phyloP scores from a whole-genome alignment of 495 filamentous ascomycete genomes.

The Cetradonia linearis region DNA sequence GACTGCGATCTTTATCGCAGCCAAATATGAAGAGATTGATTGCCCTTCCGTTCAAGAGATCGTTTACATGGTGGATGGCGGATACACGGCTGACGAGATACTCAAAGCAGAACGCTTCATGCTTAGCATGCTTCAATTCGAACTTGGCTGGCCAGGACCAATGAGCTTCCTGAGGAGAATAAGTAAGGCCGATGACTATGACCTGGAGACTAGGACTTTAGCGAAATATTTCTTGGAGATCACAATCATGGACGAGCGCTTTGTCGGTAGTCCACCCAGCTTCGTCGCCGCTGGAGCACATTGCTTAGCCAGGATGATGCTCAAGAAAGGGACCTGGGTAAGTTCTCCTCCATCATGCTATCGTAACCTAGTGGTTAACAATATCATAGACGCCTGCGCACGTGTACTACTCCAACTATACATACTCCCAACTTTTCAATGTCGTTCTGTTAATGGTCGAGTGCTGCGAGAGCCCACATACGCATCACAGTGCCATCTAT shows the following conservation, averaged over 20 bases:
- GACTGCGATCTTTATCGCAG: slow-evolving; percentile 89
- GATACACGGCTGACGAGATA: slow-evolving; percentile 82
- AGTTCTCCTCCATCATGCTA: slow-evolving; percentile 29
- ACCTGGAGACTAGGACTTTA: slow-evolving; percentile 86
- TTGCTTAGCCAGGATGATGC: slow-evolving; percentile 79
- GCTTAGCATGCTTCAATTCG: slow-evolving; percentile 88
- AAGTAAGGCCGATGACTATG: slow-evolving; percentile 98
- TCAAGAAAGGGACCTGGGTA: slow-evolving; percentile 90
- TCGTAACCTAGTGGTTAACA: slow-evolving; percentile 27
- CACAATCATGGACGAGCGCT: slow-evolving; percentile 96
- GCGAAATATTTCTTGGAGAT: slow-evolving; percentile 98
- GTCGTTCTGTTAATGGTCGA: slow-evolving; percentile 68
- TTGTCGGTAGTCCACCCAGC: slow-evolving; percentile 82
- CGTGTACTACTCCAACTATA: slow-evolving; percentile 87
- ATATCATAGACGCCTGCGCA: slow-evolving; percentile 59
- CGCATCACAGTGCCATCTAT: slow-evolving; percentile 76
- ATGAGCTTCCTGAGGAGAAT: slow-evolving; percentile 96
- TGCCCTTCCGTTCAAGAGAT: slow-evolving; percentile 91
- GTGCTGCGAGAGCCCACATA: slow-evolving; percentile 70
- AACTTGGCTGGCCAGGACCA: slow-evolving; percentile 91
- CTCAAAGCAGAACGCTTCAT: slow-evolving; percentile 97
- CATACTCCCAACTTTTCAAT: slow-evolving; percentile 67
- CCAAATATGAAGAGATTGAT: slow-evolving; percentile 98
- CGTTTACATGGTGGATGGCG: slow-evolving; percentile 94
- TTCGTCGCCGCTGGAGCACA: slow-evolving; percentile 87